phyloP scores from a whole-genome alignment of 2,329 filamentous ascomycete genomes.

The Cytospora piceae region DNA sequence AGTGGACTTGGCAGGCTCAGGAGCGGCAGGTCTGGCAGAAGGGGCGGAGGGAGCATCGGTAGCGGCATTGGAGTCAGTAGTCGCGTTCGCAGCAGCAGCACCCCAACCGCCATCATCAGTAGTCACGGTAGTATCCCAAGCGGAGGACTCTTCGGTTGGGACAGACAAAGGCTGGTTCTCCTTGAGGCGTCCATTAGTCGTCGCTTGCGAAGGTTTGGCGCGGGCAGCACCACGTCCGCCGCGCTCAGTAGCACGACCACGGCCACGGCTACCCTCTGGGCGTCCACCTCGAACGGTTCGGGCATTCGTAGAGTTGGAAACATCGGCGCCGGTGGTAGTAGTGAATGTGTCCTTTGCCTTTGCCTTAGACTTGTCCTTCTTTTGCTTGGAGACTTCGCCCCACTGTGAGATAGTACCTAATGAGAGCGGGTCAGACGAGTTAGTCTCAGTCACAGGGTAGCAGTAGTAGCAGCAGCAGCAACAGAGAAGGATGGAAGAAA shows the following conservation, averaged over 20 bases:
- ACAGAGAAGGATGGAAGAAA: constrained; percentile 22
- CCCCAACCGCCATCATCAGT: constrained; percentile 42
- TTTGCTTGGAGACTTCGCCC: constrained; percentile 80
- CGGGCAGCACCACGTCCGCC: constrained; percentile 64
- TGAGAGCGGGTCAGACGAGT: constrained; percentile 27
- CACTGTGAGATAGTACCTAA: constrained; percentile 80
- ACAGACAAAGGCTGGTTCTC: constrained; percentile 62
- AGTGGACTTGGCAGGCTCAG: constrained; percentile 38
- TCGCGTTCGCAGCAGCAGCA: constrained; percentile 36
- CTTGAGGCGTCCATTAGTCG: constrained; percentile 64
- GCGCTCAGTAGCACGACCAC: constrained; percentile 65
- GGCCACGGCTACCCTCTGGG: constrained; percentile 65
- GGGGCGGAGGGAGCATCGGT: constrained; percentile 44
- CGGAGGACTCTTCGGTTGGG: constrained; percentile 70
- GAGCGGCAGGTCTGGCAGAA: constrained; percentile 39
- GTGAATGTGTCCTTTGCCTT: constrained; percentile 69
- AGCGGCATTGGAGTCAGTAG: constrained; percentile 42
- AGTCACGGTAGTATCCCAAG: constrained; percentile 57
- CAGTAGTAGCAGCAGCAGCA: background rate
- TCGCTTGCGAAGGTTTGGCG: constrained; percentile 62
- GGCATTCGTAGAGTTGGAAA: constrained; percentile 47
- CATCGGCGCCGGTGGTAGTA: constrained; percentile 53
- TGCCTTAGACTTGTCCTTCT: constrained; percentile 72
- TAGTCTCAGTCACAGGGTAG: constrained; percentile 19
- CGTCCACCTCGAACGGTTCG: constrained; percentile 64